Conservation (phyloP, 306 rosid genomes). For the Prunus mume region DNA sequence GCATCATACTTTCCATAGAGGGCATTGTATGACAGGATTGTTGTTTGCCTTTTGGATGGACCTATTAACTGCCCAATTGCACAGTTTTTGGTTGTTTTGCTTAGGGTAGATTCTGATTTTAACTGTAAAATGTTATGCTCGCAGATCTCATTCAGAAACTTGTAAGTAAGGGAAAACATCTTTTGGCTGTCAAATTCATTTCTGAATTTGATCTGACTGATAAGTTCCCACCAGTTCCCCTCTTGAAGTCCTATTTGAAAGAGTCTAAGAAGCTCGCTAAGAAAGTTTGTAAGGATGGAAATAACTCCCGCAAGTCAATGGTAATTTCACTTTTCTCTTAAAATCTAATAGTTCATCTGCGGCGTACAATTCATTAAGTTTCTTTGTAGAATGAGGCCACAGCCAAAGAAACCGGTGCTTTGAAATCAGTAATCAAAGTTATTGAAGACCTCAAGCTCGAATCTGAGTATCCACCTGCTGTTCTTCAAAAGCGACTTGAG, state of each 20-base stretch:
- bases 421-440: slow-evolving; percentile 53
- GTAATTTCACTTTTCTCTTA: slow-evolving; percentile 39
- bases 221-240: slow-evolving; percentile 63
- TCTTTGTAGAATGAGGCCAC: slow-evolving; percentile 57
- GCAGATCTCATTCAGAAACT: slow-evolving; percentile 76
- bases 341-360: slow-evolving; percentile 1
- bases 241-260: slow-evolving; percentile 58
- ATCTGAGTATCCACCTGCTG: slow-evolving; percentile 52
- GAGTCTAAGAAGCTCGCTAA: slow-evolving; percentile 47
- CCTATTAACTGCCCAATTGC: neutral
- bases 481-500: slow-evolving; percentile 54
- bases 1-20: neutral
- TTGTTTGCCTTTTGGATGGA: neutral
- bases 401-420: slow-evolving; percentile 56
- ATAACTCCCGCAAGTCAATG: slow-evolving; percentile 46
- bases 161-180: slow-evolving; percentile 46
- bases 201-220: slow-evolving; percentile 62
- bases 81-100: neutral
- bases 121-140: slow-evolving; percentile 18
- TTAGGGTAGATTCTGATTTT: slow-evolving; percentile 8
- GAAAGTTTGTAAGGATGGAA: slow-evolving; percentile 51
- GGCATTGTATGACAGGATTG: neutral
- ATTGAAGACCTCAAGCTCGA: slow-evolving; percentile 65
- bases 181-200: slow-evolving; percentile 63
- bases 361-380: slow-evolving; percentile 9